A percentile compares a stretch with the other conserved stretches of the same genome.
Conservation (phyloP, 345 rosid species). For the Mangifera indica region DNA sequence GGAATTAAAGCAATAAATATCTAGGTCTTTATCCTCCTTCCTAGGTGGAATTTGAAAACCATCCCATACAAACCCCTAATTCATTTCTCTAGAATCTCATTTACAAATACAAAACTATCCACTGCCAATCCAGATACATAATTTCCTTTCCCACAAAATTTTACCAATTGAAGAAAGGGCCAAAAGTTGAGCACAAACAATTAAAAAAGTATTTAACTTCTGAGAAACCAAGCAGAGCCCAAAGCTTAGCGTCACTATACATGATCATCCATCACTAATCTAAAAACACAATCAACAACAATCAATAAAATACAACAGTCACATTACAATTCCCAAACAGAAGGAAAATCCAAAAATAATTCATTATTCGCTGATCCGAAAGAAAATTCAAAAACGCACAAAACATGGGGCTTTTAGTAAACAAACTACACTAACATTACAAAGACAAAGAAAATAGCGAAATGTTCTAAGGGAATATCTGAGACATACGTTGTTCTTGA, state of each 20-base stretch:
- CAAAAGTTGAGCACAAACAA: not conserved
- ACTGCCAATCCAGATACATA: not conserved
- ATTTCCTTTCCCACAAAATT: not conserved
- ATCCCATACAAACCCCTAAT: not conserved
- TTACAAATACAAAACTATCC: not conserved
- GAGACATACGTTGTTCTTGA: slow-evolving; percentile 62
- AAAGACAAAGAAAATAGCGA: not conserved
- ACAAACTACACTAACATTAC: not conserved
- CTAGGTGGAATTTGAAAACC: not conserved
- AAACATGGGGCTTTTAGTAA: not conserved
- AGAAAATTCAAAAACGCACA: not conserved
- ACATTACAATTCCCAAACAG: not conserved
- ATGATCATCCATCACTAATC: not conserved
- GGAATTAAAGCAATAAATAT: not conserved
- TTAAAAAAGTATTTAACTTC: not conserved
- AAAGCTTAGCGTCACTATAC: not conserved
- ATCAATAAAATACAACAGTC: not conserved
- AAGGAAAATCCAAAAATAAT: not conserved
- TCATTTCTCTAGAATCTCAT: not conserved
- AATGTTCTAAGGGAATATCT: not conserved
- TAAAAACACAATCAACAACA: not conserved
- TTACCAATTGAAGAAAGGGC: not conserved
- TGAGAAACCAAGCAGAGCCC: not conserved
- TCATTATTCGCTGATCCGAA: not conserved
- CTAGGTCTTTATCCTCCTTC: not conserved